phyloP scores from a whole-genome alignment of 176 grass and related monocot genomes.

The Urochloa ruziziensis region DNA sequence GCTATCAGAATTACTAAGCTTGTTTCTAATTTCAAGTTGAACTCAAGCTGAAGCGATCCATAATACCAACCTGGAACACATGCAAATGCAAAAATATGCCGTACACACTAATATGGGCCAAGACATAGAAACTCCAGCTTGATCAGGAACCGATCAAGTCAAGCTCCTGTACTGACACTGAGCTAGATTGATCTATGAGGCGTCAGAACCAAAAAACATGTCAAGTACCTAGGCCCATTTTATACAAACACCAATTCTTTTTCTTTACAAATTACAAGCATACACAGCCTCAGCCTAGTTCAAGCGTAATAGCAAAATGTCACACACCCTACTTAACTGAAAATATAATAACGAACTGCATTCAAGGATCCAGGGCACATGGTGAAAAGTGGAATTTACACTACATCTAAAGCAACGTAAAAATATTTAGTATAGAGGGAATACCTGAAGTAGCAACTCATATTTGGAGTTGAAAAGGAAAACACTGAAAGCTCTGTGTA shows the following conservation, averaged over 20 bases:
- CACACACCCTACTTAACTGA: neutral
- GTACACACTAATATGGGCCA: neutral
- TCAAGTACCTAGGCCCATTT: neutral
- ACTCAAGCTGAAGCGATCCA: neutral
- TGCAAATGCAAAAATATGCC: neutral
- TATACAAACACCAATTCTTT: neutral
- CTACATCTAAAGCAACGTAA: neutral
- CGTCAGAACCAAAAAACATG: neutral
- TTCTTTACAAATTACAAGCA: neutral
- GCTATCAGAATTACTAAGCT: neutral
- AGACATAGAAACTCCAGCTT: neutral
- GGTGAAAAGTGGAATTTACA: neutral
- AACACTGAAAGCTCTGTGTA: conserved; percentile 89
- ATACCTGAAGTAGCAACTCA: conserved; percentile 84
- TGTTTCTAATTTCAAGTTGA: conserved; percentile 1
- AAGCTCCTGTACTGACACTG: neutral
- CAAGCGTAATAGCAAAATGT: neutral
- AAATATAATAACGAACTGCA: neutral
- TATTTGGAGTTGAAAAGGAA: conserved; percentile 93
- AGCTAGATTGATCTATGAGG: neutral
- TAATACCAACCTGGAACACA: neutral
- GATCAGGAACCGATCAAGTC: neutral
- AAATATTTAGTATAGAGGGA: neutral
- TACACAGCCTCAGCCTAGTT: neutral
- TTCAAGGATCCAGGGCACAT: neutral